phyloP scores from a whole-genome alignment of 1,284 basidiomycete species.

The Trichosporon sp. region DNA sequence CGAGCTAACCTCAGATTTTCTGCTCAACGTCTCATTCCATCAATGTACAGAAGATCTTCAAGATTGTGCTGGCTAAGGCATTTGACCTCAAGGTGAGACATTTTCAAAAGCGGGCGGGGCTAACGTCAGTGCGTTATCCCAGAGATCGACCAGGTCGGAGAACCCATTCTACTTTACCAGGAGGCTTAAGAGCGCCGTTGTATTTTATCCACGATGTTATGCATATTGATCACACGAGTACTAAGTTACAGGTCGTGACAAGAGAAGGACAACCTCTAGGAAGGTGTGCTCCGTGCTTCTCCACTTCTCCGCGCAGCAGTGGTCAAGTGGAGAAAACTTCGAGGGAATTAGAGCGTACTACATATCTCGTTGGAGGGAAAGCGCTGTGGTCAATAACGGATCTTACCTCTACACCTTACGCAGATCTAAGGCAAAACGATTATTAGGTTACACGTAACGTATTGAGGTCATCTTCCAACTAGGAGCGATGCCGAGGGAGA shows the following conservation, averaged over 20 bases:
- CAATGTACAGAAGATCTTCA: slow-evolving; percentile 99
- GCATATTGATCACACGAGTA: slow-evolving; percentile 5
- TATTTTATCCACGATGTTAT: slow-evolving; percentile 13
- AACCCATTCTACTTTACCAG: slow-evolving; percentile 77
- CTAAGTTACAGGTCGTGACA: not conserved
- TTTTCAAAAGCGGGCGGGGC: not conserved
- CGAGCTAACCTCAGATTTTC: slow-evolving; percentile 59
- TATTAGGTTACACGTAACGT: not conserved
- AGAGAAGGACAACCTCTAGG: not conserved
- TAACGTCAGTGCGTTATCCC: slow-evolving; percentile 84
- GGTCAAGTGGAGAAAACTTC: too few species aligned
- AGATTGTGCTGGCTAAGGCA: slow-evolving; percentile 52
- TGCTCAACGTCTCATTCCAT: slow-evolving; percentile 96
- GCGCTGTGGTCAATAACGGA: too few species aligned
- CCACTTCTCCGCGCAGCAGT: too few species aligned
- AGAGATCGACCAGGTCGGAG: slow-evolving; percentile 89
- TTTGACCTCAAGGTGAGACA: slow-evolving; percentile 48
- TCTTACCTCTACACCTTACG: too few species aligned
- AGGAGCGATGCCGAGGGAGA: too few species aligned
- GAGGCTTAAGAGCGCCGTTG: slow-evolving; percentile 2
- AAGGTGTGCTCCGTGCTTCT: not conserved
- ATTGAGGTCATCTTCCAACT: not conserved
- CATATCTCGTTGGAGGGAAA: too few species aligned
- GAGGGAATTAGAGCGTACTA: too few species aligned
- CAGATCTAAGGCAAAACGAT: too few species aligned